Conservation (phyloP, 108 stramenopile species). For the Epipyxis sp. region DNA sequence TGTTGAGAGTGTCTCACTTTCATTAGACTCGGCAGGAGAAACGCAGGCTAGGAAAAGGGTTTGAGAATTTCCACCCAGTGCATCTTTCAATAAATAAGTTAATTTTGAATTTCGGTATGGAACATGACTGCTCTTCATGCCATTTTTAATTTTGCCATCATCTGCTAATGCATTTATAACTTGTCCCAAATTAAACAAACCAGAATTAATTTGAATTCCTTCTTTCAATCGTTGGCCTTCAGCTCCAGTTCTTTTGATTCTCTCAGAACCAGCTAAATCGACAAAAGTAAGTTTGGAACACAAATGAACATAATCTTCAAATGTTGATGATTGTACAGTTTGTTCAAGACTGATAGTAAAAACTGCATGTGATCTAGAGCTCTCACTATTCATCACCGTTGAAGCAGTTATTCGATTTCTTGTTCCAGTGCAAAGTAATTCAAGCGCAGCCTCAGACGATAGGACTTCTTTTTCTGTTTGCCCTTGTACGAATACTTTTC, state of each 20-base stretch:
- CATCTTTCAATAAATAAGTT: conserved; percentile 54
- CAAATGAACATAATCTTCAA: conserved; percentile 72
- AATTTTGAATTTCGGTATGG: conserved; percentile 54
- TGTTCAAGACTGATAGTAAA: conserved; percentile 48
- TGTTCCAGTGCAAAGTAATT: conserved; percentile 59
- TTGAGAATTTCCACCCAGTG: conserved; percentile 57
- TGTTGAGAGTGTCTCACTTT: conserved; percentile 46
- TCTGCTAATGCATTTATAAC: conserved; percentile 36
- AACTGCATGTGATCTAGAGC: conserved; percentile 56
- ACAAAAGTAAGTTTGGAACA: conserved; percentile 60
- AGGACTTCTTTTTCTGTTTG: conserved; percentile 35
- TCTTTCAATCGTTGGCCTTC: neutral
- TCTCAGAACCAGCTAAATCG: conserved; percentile 61
- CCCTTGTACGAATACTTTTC: conserved; percentile 23
- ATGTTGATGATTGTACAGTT: conserved; percentile 17
- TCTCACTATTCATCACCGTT: conserved; percentile 49
- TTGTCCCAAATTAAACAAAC: conserved; percentile 47
- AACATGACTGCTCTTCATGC: no score
- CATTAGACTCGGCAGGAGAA: conserved; percentile 48
- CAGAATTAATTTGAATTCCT: conserved; percentile 42
- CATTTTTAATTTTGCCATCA: conserved; percentile 41
- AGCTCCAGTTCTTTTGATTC: conserved; percentile 44
- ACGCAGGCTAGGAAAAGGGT: conserved; percentile 57
- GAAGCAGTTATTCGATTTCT: conserved; percentile 50
- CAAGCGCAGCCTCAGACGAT: conserved; percentile 56